A percentile compares a stretch with the other conserved stretches of the same genome.
Conservation (phyloP, 441 rosid species). For the Raphanus hybrid region DNA sequence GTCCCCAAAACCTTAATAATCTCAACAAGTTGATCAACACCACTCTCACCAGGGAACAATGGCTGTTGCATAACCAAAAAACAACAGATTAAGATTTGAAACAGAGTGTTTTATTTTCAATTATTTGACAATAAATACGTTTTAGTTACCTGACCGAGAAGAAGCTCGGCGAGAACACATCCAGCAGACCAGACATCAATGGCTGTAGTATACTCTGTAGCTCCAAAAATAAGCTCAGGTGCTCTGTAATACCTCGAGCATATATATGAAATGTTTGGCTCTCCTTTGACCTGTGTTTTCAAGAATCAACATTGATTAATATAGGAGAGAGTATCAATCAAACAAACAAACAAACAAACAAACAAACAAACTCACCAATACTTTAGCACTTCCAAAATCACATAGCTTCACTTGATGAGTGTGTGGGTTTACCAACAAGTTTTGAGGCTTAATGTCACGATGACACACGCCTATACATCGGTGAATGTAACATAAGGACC, state of each 20-base stretch:
- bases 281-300: too few relatives aligned
- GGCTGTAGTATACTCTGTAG: too few relatives aligned
- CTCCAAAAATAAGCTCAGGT: too few relatives aligned
- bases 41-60: slow-evolving; percentile 87
- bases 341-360: slow-evolving; percentile 24
- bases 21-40: slow-evolving; percentile 98
- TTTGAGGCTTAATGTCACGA: slow-evolving; percentile 97
- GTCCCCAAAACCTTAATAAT: slow-evolving; percentile 98
- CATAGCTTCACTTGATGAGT: slow-evolving; percentile 94
- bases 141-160: neutral
- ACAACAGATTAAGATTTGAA: neutral
- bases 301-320: neutral
- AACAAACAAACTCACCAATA: slow-evolving; percentile 64
- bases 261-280: too few relatives aligned
- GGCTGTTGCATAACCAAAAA: slow-evolving; percentile 42
- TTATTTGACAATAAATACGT: slow-evolving; percentile 5
- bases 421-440: slow-evolving; percentile 96
- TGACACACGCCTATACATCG: slow-evolving; percentile 84
- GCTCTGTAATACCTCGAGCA: too few relatives aligned
- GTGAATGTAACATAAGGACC: too few relatives aligned
- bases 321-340: too few relatives aligned
- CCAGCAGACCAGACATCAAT: too few relatives aligned
- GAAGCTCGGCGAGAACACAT: too few relatives aligned
- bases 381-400: slow-evolving; percentile 98
- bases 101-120: neutral